A percentile compares a stretch with the other conserved stretches of the same genome.
Evolutionary conservation across 805 yeast genomes (phyloP).

Genomic region (Pichia cephalocereana): DNA sequence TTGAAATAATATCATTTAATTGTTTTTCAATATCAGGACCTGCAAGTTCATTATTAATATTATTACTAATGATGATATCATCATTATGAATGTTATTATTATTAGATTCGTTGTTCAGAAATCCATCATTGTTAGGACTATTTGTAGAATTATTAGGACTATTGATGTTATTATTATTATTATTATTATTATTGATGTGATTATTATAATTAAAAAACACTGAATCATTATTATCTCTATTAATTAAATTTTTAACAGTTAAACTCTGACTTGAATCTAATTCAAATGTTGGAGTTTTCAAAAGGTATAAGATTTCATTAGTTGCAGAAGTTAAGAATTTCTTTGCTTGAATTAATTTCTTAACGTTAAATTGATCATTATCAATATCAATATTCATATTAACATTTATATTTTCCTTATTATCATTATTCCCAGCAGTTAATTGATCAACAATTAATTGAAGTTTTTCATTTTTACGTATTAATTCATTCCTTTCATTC

Average conservation of each 20-base stretch:
- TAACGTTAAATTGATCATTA: conserved; percentile 19
- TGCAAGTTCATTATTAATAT: background rate
- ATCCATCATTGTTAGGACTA: background rate
- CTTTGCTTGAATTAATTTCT: conserved; percentile 24
- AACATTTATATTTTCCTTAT: background rate
- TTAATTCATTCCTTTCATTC: conserved; percentile 40
- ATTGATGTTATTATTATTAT: no score
- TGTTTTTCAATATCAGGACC: background rate
- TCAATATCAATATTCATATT: background rate
- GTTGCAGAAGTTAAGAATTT: conserved; percentile 28
- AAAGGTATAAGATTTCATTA: conserved; percentile 27
- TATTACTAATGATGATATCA: background rate
- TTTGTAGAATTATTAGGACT: no score
- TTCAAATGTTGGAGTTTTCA: conserved; percentile 28
- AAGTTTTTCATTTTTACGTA: conserved; percentile 34
- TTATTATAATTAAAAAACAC: conserved; percentile 5
- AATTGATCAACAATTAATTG: conserved; percentile 30
- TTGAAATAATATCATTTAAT: conserved; percentile 1
- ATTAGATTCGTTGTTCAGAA: background rate
- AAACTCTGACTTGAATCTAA: conserved; percentile 5
- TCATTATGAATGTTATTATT: background rate
- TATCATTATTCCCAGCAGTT: conserved; percentile 15
- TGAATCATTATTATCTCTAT: conserved; percentile 1
- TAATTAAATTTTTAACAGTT: background rate
- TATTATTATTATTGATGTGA: no score